phyloP scores from a whole-genome alignment of 169 alveolate species.

The Plasmodium coatneyi region DNA sequence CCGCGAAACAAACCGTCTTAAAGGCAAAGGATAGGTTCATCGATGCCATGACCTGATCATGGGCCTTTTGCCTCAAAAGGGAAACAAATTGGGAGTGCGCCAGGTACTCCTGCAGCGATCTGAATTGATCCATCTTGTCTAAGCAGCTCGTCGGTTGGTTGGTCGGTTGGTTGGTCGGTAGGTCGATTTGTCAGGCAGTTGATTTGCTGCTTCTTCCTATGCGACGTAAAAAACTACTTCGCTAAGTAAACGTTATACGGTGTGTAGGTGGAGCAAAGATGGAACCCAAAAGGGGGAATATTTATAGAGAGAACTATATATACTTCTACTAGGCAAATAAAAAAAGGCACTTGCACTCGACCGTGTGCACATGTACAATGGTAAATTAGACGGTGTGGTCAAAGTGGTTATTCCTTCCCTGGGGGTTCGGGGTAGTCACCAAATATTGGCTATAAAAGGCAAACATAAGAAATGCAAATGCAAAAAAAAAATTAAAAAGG shows the following conservation, averaged over 20 bases:
- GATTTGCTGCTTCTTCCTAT: background rate
- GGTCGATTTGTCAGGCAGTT: too few relatives aligned
- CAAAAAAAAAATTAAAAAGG: too few relatives aligned
- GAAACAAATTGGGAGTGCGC: background rate
- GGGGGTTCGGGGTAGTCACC: background rate
- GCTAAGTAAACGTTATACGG: background rate
- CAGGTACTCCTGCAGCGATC: background rate
- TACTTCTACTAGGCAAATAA: too few relatives aligned
- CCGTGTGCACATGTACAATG: background rate
- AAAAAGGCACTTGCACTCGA: background rate
- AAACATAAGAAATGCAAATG: background rate
- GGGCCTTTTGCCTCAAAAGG: background rate
- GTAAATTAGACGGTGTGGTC: background rate
- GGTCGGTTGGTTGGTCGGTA: background rate
- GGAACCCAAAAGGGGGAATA: background rate
- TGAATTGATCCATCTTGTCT: background rate
- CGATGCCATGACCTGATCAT: background rate
- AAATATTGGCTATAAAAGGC: background rate
- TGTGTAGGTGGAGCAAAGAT: background rate
- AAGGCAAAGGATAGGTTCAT: background rate
- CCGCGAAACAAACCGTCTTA: background rate
- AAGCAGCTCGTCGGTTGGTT: background rate
- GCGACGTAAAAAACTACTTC: background rate
- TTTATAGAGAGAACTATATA: background rate
- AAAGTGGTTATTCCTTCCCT: background rate